Base-by-base conservation (phyloP, 257 asterid species). In the Ligustrum vulgare region DNA sequence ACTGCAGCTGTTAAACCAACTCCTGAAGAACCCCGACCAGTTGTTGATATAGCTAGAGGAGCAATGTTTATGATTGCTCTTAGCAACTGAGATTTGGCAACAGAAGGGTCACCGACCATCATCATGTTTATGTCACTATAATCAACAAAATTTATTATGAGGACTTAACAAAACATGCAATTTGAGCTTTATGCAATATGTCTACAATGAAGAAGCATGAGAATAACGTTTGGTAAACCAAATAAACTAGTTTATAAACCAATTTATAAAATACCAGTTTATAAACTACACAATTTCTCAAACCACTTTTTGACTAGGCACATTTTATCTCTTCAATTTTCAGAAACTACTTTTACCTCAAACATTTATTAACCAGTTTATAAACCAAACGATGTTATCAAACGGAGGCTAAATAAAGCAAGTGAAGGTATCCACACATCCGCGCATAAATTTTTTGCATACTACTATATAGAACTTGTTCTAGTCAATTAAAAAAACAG, bases 101-200 rank as follows among this genome's bases (percentile, higher is more conserved):
- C 98, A 82, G 97, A 94, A 70, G 99, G 99, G 84, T 94, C 99
- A 2, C 98, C 99, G 72, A 94, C 98, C 98, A 94, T 94, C 99
- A 94, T 94, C 99, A 94, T 91, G 82, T 94, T 94, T 83, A 94
- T 92, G 82, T 94, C 98, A 80, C 99, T 94, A 66, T 22, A 77
- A 11, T 84, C 70, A 69, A 54, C 34, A 84, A 70, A 71, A 67
- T 67, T 77, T 66, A 69, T 74, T 9, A 72, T 69, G 66, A 51
- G 71, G 41, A 35, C 63, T 54, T 54, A 3, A 47, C n/a, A 47
- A 47, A 15, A 51, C 22, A 18, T 18, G 62, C 62, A 5, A 20
- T 20, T 18, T 20, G 9, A 51, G 9, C 3, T 51, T 51, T 51
- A 51, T 51, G 23, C 23, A 65, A 36, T 25, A 25, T 23, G 13